phyloP scores from a whole-genome alignment of 495 filamentous ascomycete genomes.

The Penicillium paradoxum region DNA sequence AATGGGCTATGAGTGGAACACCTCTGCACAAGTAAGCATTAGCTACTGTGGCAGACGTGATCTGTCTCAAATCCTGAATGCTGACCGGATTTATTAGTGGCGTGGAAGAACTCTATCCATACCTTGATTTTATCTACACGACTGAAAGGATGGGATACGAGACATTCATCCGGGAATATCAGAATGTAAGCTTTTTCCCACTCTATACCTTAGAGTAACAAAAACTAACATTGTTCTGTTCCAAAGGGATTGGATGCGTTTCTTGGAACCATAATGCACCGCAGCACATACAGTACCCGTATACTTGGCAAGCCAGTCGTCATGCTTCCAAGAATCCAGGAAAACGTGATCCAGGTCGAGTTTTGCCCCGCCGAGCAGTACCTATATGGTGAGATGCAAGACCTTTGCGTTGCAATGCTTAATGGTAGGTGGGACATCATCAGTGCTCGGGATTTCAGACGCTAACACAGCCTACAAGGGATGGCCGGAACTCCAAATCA shows the following conservation, averaged over 20 bases:
- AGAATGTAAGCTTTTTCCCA: conserved; percentile 17
- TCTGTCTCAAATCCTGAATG: background rate
- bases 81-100: conserved; percentile 14
- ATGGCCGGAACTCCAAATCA: conserved; percentile 4
- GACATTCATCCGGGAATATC: conserved; percentile 48
- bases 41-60: background rate
- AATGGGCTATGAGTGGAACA: conserved; percentile 61
- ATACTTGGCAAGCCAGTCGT: conserved; percentile 54
- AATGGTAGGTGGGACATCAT: conserved; percentile 16
- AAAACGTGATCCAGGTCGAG: conserved; percentile 32
- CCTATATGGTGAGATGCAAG: conserved; percentile 44
- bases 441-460: background rate
- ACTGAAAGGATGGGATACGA: conserved; percentile 29
- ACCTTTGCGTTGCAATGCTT: conserved; percentile 32
- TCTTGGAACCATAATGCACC: conserved; percentile 42
- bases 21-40: conserved; percentile 49
- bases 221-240: background rate
- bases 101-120: conserved; percentile 52
- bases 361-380: conserved; percentile 45
- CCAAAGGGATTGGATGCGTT: conserved; percentile 4
- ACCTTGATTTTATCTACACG: conserved; percentile 55
- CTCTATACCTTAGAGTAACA: background rate
- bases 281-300: conserved; percentile 46
- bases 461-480: background rate
- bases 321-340: conserved; percentile 41